Evolutionary conservation across 768 basidiomycete species (phyloP).

Genomic region (Leccinellum albellum): DNA sequence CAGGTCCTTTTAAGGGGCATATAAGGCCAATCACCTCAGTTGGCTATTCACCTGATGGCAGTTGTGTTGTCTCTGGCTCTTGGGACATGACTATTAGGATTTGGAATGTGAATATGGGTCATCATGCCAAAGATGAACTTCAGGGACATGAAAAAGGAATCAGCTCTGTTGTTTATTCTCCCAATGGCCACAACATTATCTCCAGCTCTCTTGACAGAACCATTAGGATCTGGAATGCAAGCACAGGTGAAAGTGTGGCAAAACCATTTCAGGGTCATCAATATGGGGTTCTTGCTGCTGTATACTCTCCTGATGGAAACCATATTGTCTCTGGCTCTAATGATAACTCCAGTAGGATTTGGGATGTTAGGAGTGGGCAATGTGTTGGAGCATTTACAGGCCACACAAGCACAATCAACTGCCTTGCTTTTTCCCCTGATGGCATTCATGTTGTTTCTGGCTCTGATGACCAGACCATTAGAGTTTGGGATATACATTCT

Average conservation of each 20-base stretch:
- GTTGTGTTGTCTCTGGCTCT: conserved; percentile 13
- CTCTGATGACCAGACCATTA: conserved; percentile 1
- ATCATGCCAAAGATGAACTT: neutral
- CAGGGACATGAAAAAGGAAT: conserved; percentile 2
- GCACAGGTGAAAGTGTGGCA: conserved; percentile 3
- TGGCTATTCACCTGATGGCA: conserved; percentile 17
- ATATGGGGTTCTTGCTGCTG: neutral
- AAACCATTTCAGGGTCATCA: neutral
- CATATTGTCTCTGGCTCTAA: conserved; percentile 16
- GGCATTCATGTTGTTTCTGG: conserved; percentile 7
- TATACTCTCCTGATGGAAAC: conserved; percentile 20
- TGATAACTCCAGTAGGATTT: conserved; percentile 2
- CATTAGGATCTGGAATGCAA: conserved; percentile 10
- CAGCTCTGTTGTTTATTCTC: conserved; percentile 14
- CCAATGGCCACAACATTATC: conserved; percentile 10
- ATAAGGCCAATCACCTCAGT: conserved; percentile 4
- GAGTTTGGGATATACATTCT: conserved; percentile 15
- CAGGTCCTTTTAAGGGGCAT: conserved; percentile 17
- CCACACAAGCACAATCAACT: neutral
- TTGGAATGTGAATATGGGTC: conserved; percentile 11
- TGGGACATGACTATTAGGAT: conserved; percentile 13
- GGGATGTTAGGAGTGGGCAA: conserved; percentile 8
- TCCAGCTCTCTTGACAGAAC: conserved; percentile 10
- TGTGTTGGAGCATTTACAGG: neutral
- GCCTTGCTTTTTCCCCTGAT: conserved; percentile 19